phyloP scores from a whole-genome alignment of 495 filamentous ascomycete genomes.

The Penicillium coffeae region DNA sequence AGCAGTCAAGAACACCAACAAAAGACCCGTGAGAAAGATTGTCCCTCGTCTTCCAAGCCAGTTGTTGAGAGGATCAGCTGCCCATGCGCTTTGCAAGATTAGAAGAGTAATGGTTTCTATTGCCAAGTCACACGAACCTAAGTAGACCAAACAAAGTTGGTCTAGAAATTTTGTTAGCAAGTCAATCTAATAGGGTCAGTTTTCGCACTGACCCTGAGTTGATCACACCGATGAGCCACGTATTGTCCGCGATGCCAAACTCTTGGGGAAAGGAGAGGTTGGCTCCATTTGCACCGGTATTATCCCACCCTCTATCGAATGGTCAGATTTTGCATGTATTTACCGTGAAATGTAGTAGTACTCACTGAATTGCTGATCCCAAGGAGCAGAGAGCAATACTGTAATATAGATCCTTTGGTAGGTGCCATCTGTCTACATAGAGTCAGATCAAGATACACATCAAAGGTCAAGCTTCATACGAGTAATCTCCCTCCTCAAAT shows the following conservation, averaged over 20 bases:
- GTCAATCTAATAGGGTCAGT: not conserved
- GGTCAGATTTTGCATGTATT: not conserved
- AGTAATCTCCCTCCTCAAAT: constrained; percentile 51
- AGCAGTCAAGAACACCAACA: constrained; percentile 14
- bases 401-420: constrained; percentile 58
- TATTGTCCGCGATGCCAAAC: constrained; percentile 54
- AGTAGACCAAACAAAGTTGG: constrained; percentile 12
- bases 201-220: constrained; percentile 38
- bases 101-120: not conserved
- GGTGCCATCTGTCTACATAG: constrained; percentile 52
- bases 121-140: constrained; percentile 4
- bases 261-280: constrained; percentile 56
- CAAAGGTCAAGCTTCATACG: constrained; percentile 9
- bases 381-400: constrained; percentile 65
- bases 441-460: not conserved
- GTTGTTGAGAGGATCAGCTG: constrained; percentile 54
- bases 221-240: constrained; percentile 58
- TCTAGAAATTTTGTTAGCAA: not conserved
- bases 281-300: constrained; percentile 65
- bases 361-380: constrained; percentile 61
- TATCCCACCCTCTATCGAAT: constrained; percentile 56
- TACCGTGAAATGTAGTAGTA: not conserved
- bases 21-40: constrained; percentile 56
- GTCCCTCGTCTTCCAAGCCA: constrained; percentile 52
- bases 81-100: constrained; percentile 44